Percentiles rank a stretch among this genome's conserved stretches.
Evolutionary conservation across 768 basidiomycete genomes (phyloP).

Genomic region (Gloeopeniophorella convolvens): DNA sequence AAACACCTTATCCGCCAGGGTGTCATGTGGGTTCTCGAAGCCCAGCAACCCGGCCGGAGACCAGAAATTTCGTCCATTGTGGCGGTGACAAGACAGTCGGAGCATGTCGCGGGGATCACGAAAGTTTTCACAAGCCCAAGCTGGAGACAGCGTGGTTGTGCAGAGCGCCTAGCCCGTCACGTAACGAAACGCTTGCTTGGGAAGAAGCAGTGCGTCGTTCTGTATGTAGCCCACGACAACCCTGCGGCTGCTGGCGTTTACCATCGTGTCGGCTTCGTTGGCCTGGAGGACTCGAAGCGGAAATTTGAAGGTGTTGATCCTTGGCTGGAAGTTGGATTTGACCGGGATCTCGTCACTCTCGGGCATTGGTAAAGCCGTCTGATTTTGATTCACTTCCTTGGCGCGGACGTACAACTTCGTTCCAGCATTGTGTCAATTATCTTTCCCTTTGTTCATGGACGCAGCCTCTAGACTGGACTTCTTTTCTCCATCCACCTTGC

Average conservation of each 20-base stretch:
- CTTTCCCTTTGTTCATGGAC: too few relatives aligned
- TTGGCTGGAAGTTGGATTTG: conserved; percentile 65
- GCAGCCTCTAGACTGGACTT: too few relatives aligned
- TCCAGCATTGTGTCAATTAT: too few relatives aligned
- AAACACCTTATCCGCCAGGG: conserved; percentile 36
- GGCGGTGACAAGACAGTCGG: conserved; percentile 57
- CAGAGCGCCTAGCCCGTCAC: conserved; percentile 51
- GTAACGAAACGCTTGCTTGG: conserved; percentile 46
- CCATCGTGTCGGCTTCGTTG: conserved; percentile 58
- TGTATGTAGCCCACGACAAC: conserved; percentile 61
- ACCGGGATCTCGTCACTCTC: conserved; percentile 37
- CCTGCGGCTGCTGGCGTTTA: conserved; percentile 52
- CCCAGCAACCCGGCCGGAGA: conserved; percentile 25
- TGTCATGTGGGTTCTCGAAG: conserved; percentile 56
- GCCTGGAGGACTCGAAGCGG: conserved; percentile 30
- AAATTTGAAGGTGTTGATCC: conserved; percentile 39
- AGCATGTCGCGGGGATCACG: conserved; percentile 53
- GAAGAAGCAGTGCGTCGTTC: conserved; percentile 43
- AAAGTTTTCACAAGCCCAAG: conserved; percentile 18
- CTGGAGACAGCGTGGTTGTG: conserved; percentile 37
- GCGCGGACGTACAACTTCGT: neutral
- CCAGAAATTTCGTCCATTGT: conserved; percentile 56
- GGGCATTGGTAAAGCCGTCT: conserved; percentile 59
- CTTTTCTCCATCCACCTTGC: too few relatives aligned
- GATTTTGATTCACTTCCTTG: neutral